Base-by-base conservation (phyloP, 805 yeast species). In the Sugiyamaella smithiae region DNA sequence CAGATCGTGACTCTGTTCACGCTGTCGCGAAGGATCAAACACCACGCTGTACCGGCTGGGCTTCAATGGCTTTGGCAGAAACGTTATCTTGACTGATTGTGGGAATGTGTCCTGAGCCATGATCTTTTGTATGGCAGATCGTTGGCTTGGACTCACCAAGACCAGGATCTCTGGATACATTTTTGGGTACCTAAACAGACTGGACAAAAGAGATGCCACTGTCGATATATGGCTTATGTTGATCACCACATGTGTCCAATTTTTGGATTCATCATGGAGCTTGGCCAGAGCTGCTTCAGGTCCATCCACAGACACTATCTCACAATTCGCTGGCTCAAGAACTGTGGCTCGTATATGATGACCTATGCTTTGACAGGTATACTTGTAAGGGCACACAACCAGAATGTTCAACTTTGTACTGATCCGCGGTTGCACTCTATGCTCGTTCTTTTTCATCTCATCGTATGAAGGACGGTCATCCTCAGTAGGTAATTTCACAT, bases 231-330 rank as follows among this genome's bases (percentile, higher is more conserved):
- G 62, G 12, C 43, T 46, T 8, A 60, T 51, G 48, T 61, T 61
- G n/a, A 63, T 38, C 23, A 63, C 56, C 14, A 63, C 53, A 50
- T 63, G 67, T 8, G 64, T 63, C 57, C 63, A 62, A n/a, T 31
- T 32, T 7, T 31, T 19, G 7, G 22, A 11, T 8, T 29, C 29
- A 4, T 28, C 31, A 6, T 12, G 32, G 12, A 35, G 5, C 22
- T 35, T 12, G 2, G n/a, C 40, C 16, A 35, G 38, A 9, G 31
- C 26, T 16, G 22, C 37, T 4, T 48, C 43, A 8, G 38, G 26
- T 4, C 31, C 48, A 16, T 31, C 47, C 12, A 48, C 58, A 24
- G 43, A 38, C 31, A 35, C 20, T 12, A 56, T 56, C 28, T 43
- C 46, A 32, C 61, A 57, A 16, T 45, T 43, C 11, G 43, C 51